phyloP scores from a whole-genome alignment of 108 stramenopile genomes.

The Conticribra guillardii region DNA sequence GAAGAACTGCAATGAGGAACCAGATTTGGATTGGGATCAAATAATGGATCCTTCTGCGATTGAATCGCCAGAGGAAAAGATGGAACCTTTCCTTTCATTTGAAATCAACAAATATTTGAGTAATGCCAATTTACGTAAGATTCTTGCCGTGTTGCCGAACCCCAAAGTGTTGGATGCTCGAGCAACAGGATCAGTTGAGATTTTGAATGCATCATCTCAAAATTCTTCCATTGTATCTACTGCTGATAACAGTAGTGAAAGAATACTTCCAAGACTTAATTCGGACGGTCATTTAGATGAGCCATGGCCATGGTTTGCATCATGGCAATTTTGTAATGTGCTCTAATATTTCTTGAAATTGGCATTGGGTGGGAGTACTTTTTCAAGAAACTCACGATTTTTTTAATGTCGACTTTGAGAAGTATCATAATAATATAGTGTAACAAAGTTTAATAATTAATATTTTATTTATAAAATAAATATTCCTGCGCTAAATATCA shows the following conservation, averaged over 20 bases:
- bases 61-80: background rate
- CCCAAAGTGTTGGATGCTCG: constrained; percentile 48
- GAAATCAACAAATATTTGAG: constrained; percentile 41
- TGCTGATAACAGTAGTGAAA: background rate
- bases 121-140: constrained; percentile 33
- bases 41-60: background rate
- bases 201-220: constrained; percentile 21
- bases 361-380: no score
- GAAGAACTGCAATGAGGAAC: constrained; percentile 12
- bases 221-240: no score
- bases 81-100: constrained; percentile 38
- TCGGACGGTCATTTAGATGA: constrained; percentile 42
- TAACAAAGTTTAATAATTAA: no score
- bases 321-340: constrained; percentile 37
- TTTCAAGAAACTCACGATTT: background rate
- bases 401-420: no score
- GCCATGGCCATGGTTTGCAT: constrained; percentile 34
- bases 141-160: constrained; percentile 35
- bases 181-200: constrained; percentile 36
- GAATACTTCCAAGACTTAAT: constrained; percentile 30
- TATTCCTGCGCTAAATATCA: no score
- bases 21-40: background rate
- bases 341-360: constrained; percentile 20
- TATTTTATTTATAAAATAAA: no score
- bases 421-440: no score